Conservation (phyloP, 164 flowering plant genomes). For the Euptelea pleiosperma region DNA sequence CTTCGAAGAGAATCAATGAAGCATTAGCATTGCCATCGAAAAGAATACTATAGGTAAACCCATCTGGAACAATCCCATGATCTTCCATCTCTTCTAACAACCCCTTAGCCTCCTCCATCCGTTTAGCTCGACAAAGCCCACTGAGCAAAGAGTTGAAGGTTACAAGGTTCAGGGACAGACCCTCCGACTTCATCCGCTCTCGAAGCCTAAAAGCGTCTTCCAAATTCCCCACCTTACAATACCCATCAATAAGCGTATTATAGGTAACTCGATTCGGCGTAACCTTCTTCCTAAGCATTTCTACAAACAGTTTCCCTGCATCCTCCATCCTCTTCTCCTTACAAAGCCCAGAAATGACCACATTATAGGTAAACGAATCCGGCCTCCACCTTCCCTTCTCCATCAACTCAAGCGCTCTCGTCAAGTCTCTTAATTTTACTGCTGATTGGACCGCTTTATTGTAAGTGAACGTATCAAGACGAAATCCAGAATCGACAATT, state of each 20-base stretch:
- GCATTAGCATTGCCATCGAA: slow-evolving; percentile 46
- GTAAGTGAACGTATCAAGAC: slow-evolving; percentile 37
- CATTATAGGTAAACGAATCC: slow-evolving; percentile 57
- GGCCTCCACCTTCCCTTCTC: slow-evolving; percentile 30
- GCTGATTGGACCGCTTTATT: slow-evolving; percentile 71
- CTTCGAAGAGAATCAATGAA: slow-evolving; percentile 44
- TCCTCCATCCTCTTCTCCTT: slow-evolving; percentile 45
- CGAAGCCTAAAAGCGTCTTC: slow-evolving; percentile 41
- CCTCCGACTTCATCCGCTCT: slow-evolving; percentile 43
- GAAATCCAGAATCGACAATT: slow-evolving; percentile 29
- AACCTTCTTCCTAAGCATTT: slow-evolving; percentile 43
- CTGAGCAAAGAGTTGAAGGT: slow-evolving; percentile 59
- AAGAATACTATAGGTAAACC: slow-evolving; percentile 50
- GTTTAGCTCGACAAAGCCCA: slow-evolving; percentile 46
- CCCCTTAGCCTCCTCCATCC: slow-evolving; percentile 41
- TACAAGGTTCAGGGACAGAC: slow-evolving; percentile 38
- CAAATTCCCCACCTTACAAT: slow-evolving; percentile 52
- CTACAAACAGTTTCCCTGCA: slow-evolving; percentile 56
- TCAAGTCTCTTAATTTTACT: slow-evolving; percentile 54
- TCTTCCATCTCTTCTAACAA: slow-evolving; percentile 53
- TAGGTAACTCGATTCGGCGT: slow-evolving; percentile 40
- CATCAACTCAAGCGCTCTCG: slow-evolving; percentile 49
- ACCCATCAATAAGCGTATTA: slow-evolving; percentile 67
- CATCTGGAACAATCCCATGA: slow-evolving; percentile 52
- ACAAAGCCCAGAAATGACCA: slow-evolving; percentile 57